Conservation (phyloP, 1,284 basidiomycete genomes). For the Cutaneotrichosporon sp. region DNA sequence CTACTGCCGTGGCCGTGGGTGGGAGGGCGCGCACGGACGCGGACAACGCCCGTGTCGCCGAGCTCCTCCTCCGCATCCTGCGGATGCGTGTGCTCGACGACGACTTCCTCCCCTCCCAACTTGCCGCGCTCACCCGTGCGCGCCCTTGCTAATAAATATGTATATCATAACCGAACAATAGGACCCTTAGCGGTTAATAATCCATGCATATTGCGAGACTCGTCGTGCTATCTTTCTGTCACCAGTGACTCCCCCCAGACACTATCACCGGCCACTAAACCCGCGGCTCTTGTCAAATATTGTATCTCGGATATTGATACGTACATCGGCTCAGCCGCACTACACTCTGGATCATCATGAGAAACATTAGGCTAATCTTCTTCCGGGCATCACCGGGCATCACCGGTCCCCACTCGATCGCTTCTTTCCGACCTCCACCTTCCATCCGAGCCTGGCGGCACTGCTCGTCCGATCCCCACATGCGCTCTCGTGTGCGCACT, state of each 20-base stretch:
- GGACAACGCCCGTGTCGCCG: slow-evolving; percentile 46
- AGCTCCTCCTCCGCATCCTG: slow-evolving; percentile 48
- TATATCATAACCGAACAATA: background rate
- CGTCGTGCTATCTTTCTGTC: background rate
- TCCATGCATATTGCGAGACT: background rate
- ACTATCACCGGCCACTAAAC: too few species aligned
- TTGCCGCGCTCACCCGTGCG: slow-evolving; percentile 10
- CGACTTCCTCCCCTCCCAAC: slow-evolving; percentile 32
- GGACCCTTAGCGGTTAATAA: background rate
- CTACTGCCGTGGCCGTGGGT: background rate
- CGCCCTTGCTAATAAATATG: background rate
- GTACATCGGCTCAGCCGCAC: background rate
- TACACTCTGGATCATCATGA: background rate
- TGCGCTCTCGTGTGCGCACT: background rate
- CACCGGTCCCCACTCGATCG: background rate
- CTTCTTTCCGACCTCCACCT: background rate
- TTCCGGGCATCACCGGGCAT: background rate
- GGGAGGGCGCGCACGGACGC: slow-evolving; percentile 27
- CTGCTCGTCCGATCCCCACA: background rate
- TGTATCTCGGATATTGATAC: too few species aligned
- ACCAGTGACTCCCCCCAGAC: too few species aligned
- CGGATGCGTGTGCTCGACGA: slow-evolving; percentile 43
- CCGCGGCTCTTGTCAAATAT: too few species aligned
- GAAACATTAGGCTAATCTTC: background rate
- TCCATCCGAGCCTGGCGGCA: background rate